Percentiles rank a stretch among this genome's conserved stretches.
Evolutionary conservation across 192 early-diverging fungal species (phyloP).

Genomic region (Dissophora globulifera): DNA sequence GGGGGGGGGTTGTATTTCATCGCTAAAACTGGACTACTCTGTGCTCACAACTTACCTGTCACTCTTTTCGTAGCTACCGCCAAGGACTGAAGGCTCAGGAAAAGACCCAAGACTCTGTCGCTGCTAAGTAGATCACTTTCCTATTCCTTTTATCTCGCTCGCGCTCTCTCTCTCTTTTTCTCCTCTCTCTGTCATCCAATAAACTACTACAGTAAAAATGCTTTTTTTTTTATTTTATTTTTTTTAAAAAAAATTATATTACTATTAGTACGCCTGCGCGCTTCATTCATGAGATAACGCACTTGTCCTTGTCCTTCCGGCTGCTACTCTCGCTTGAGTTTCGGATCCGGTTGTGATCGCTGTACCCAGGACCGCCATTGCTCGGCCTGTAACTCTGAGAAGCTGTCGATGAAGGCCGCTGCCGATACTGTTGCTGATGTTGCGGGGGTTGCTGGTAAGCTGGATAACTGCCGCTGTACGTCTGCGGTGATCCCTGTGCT

Average conservation of each 20-base stretch:
- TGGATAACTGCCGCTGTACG: not conserved
- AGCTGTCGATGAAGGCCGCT: slow-evolving; percentile 1
- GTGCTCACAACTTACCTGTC: not conserved
- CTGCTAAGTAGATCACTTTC: no score
- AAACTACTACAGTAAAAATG: not conserved
- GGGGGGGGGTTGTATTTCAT: no score
- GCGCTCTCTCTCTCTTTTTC: not conserved
- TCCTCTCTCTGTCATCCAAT: slow-evolving; percentile 1
- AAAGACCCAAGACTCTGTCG: slow-evolving; percentile 3
- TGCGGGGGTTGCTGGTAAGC: not conserved
- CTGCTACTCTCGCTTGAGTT: slow-evolving; percentile 36
- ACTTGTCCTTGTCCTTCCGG: slow-evolving; percentile 32
- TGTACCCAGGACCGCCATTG: not conserved
- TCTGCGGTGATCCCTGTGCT: not conserved
- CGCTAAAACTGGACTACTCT: no score
- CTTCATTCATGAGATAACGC: slow-evolving; percentile 24
- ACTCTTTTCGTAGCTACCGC: slow-evolving; percentile 20
- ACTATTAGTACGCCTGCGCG: not conserved
- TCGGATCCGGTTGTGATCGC: slow-evolving; percentile 11
- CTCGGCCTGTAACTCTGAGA: not conserved
- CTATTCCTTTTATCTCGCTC: not conserved
- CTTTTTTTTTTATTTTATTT: not conserved
- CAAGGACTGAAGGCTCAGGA: slow-evolving; percentile 19
- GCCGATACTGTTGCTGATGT: slow-evolving; percentile 5
- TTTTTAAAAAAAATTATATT: not conserved